Evolutionary conservation across 2,329 filamentous ascomycete species (phyloP).

Genomic region (Mollisiaceae sp.): DNA sequence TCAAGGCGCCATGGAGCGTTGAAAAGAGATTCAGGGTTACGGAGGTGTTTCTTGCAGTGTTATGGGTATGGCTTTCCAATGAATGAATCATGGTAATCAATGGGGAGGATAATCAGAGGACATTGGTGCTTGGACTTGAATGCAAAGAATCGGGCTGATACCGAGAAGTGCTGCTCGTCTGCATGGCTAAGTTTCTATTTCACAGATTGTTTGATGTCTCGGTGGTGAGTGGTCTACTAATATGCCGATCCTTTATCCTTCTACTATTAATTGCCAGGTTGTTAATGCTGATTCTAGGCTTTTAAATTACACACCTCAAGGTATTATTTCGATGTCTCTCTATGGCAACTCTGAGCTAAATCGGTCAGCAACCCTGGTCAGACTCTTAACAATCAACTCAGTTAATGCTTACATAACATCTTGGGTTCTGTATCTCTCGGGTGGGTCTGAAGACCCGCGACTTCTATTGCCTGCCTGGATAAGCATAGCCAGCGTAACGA

Average conservation of each 20-base stretch:
- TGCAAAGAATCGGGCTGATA: slow-evolving; percentile 25
- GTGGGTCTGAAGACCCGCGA: slow-evolving; percentile 71
- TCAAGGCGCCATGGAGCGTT: slow-evolving; percentile 48
- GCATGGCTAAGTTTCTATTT: slow-evolving; percentile 70
- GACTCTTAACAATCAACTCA: slow-evolving; percentile 75
- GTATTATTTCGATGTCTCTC: slow-evolving; percentile 30
- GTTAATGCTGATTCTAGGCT: slow-evolving; percentile 58
- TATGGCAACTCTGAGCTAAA: neutral
- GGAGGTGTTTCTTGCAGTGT: slow-evolving; percentile 72
- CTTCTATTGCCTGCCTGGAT: slow-evolving; percentile 80
- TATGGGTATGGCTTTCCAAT: slow-evolving; percentile 63
- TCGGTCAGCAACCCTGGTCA: slow-evolving; percentile 71
- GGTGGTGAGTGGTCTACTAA: slow-evolving; percentile 62
- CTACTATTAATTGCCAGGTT: neutral
- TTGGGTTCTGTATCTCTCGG: slow-evolving; percentile 71
- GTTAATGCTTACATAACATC: slow-evolving; percentile 78
- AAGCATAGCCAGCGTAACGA: slow-evolving; percentile 70
- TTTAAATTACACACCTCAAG: slow-evolving; percentile 78
- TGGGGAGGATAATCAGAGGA: neutral
- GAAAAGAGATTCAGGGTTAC: slow-evolving; percentile 62
- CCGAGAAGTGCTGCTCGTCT: slow-evolving; percentile 71
- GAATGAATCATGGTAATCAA: neutral
- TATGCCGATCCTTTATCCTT: neutral
- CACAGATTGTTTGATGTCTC: slow-evolving; percentile 82
- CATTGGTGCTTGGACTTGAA: neutral